Conservation (phyloP, 306 rosid species). For the Casuarina cunninghamiana region DNA sequence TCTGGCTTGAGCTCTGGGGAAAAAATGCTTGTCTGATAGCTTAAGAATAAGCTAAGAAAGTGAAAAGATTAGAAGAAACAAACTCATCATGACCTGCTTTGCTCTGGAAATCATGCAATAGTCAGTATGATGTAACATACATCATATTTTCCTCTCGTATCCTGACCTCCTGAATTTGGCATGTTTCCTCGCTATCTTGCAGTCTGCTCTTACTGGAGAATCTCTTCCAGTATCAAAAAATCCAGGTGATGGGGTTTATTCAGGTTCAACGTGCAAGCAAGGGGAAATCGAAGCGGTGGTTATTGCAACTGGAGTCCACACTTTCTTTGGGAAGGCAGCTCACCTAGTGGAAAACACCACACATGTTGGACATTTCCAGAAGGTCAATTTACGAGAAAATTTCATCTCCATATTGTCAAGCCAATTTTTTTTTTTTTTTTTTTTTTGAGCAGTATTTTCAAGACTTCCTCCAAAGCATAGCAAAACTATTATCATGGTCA, state of each 20-base stretch:
- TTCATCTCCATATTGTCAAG: not conserved
- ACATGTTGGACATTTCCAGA: slow-evolving; percentile 75
- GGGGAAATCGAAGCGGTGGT: slow-evolving; percentile 78
- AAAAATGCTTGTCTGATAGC: not conserved
- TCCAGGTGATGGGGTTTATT: slow-evolving; percentile 68
- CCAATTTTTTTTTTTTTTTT: too few species aligned
- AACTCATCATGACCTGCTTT: not conserved
- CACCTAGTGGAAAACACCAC: slow-evolving; percentile 81
- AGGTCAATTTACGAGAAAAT: slow-evolving; percentile 39
- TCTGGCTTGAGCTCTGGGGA: not conserved
- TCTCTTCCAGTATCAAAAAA: slow-evolving; percentile 55
- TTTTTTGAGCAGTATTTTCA: slow-evolving; percentile 6
- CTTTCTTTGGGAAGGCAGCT: slow-evolving; percentile 81
- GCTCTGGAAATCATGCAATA: too few species aligned
- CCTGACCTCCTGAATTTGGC: slow-evolving; percentile 18
- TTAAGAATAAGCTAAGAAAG: not conserved
- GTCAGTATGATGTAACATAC: not conserved
- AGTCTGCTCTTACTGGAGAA: slow-evolving; percentile 89
- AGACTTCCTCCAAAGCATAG: not conserved
- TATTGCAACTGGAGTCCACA: slow-evolving; percentile 82
- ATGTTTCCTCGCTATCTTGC: slow-evolving; percentile 16
- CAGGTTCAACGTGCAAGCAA: slow-evolving; percentile 89
- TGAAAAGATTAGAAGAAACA: not conserved
- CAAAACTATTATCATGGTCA: not conserved
- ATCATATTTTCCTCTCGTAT: not conserved